Base-by-base conservation (phyloP, 169 alveolate species). In the Cryptosporidium canis region DNA sequence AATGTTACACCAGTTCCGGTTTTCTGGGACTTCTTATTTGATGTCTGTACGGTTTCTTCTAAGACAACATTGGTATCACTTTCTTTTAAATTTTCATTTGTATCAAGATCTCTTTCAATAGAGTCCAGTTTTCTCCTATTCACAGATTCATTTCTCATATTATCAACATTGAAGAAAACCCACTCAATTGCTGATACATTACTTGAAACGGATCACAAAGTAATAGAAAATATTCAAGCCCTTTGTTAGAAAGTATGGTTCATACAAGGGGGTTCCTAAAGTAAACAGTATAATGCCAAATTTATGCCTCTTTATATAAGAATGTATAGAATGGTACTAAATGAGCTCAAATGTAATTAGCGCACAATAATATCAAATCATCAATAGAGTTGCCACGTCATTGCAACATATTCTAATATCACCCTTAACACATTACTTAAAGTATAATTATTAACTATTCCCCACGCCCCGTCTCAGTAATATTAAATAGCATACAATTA, bases 171-270 rank as follows among this genome's bases (percentile, higher is more conserved):
- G 68, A 61, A 18, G 14, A 39, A 61, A 33, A 14, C 68, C 68
- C n/a, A 61, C 68, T 61, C 68, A 61, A 61, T 61, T 61, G 68
- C 68, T 24, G 48, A 61, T 61, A 61, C 31, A 61, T 61, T 61
- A 61, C 68, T 61, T n/a, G 68, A 61, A 61, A 61, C 31, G 68
- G 33, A 35, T n/a, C 68, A 61, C 27, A 31, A 61, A 35, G 8
- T 29, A 18, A 61, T 27, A 29, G 33, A 61, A 7, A 8, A n/a
- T n/a, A n/a, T n/a, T n/a, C n/a, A n/a, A 51, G 63, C 63, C 63
- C 35, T 51, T 18, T 48, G 24, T 51, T 51, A 51, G 9, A 2
- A 11, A 7, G 63, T 51, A n/a, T 14, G n/a, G 24, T 51, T 51
- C 63, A 51, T 51, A 48, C 21, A 48, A 18, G 33, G 11, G 24